Evolutionary conservation across 306 rosid species (phyloP), one percentile per base, ranked within the genome.

Genomic region (Hylodesmum podocarpum): DNA sequence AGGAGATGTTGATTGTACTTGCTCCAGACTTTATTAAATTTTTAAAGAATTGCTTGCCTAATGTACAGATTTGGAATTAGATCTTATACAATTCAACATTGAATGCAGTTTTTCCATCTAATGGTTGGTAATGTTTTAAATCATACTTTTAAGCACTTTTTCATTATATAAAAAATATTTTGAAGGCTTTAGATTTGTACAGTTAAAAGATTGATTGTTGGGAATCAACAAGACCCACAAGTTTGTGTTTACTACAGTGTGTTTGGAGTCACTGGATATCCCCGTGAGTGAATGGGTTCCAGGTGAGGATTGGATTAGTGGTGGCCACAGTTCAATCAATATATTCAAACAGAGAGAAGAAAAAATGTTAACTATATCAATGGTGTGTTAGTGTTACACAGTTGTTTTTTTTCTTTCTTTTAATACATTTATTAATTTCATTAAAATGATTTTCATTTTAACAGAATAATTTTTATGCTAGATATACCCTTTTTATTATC

Each of bases 1-100:
- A 33, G 85, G 86, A 78, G 76, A 78, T 73, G 18, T 47, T 58
- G 21, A 82, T 77, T 43, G 79, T 54, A 77, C 79, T 82, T 70
- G 18, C 54, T 62, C 44, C 18, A 54, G 16, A 77, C 82, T 77
- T 81, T 76, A 61, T 59, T 54, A 19, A 0, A 44, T 66, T 66
- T 47, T 11, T 31, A 78, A 22, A 62, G 21, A 79, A 46, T 61
- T 46, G 11, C 19, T 36, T 37, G 24, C 21, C n/a, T n/a, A n/a
- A n/a, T n/a, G 25, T 19, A 28, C 57, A 34, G n/a, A 15, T 49
- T 57, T 28, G 18, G 9, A 24, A 55, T 55, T 25, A 8, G 8
- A 11, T 24, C 16, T 54, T 54, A n/a, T 54, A 54, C 8, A 3
- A 2, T 53, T 53, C 8, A n/a, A n/a, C 55, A 49, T 12, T 33